Evolutionary conservation across 2,329 filamentous ascomycete genomes (phyloP).

Genomic region (Colletotrichum theobromicola): DNA sequence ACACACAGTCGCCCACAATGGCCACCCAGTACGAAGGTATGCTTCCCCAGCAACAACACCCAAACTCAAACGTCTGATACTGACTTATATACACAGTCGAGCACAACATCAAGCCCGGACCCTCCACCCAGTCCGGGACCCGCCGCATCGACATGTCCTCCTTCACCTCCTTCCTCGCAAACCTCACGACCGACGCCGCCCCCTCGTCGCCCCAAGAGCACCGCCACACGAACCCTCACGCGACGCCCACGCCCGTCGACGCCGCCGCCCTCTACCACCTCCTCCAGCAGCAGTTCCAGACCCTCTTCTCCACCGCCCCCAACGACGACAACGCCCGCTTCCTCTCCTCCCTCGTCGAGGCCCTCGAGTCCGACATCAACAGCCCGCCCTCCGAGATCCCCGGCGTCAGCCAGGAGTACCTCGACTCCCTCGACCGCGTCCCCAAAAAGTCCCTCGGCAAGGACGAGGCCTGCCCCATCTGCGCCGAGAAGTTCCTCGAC

Average conservation of each 20-base stretch:
- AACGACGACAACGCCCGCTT: slow-evolving; percentile 52
- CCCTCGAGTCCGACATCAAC: slow-evolving; percentile 56
- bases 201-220: slow-evolving; percentile 15
- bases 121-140: slow-evolving; percentile 43
- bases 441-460: slow-evolving; percentile 50
- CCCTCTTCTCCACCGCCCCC: slow-evolving; percentile 54
- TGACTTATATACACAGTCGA: slow-evolving; percentile 53
- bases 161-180: slow-evolving; percentile 63
- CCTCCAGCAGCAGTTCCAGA: slow-evolving; percentile 63
- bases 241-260: slow-evolving; percentile 65
- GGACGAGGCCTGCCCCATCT: slow-evolving; percentile 67
- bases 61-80: not conserved
- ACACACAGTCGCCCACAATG: slow-evolving; percentile 41
- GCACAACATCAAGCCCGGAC: slow-evolving; percentile 61
- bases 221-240: slow-evolving; percentile 57
- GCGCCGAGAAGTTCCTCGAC: slow-evolving; percentile 65
- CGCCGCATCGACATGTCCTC: slow-evolving; percentile 69
- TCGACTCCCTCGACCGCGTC: slow-evolving; percentile 66
- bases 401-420: slow-evolving; percentile 64
- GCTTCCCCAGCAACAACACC: slow-evolving; percentile 6
- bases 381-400: slow-evolving; percentile 55
- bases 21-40: slow-evolving; percentile 63
- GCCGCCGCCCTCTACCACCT: slow-evolving; percentile 62
- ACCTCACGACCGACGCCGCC: slow-evolving; percentile 45
- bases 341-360: slow-evolving; percentile 52